Evolutionary conservation across 2,329 filamentous ascomycete species (phyloP).

Genomic region (Aspergillus latus): DNA sequence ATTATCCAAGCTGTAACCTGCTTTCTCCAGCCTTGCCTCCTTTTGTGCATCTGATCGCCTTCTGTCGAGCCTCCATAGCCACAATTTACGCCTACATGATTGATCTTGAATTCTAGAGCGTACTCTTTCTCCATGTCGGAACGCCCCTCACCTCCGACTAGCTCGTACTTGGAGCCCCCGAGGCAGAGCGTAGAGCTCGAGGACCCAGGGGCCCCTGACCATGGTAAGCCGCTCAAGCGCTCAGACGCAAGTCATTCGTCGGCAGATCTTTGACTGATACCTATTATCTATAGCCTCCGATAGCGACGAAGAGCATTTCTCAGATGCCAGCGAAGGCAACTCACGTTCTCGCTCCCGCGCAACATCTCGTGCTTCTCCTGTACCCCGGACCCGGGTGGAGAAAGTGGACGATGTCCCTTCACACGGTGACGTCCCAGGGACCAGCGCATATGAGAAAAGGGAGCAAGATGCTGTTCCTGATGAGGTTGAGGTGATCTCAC

Average conservation of each 20-base stretch:
- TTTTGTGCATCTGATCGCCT: slow-evolving; percentile 15
- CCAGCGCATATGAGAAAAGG: slow-evolving; percentile 59
- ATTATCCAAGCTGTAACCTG: slow-evolving; percentile 4
- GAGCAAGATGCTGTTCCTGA: slow-evolving; percentile 62
- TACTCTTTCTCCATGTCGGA: slow-evolving; percentile 37
- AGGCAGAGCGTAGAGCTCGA: slow-evolving; percentile 56
- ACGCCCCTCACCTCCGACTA: slow-evolving; percentile 38
- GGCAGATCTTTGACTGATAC: slow-evolving; percentile 13
- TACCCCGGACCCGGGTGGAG: slow-evolving; percentile 64
- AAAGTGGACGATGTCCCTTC: slow-evolving; percentile 59
- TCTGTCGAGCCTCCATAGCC: slow-evolving; percentile 6
- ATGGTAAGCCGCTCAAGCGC: slow-evolving; percentile 43
- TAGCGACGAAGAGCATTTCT: slow-evolving; percentile 63
- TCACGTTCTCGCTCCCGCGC: slow-evolving; percentile 34
- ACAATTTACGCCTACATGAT: slow-evolving; percentile 24
- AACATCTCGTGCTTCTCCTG: slow-evolving; percentile 50
- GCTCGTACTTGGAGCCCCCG: slow-evolving; percentile 52
- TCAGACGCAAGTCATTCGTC: background rate
- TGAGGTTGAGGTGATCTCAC: slow-evolving; percentile 58
- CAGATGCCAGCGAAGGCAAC: slow-evolving; percentile 62
- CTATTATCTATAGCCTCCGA: slow-evolving; percentile 44
- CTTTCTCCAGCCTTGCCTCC: background rate
- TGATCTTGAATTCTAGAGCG: slow-evolving; percentile 11
- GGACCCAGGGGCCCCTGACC: slow-evolving; percentile 58
- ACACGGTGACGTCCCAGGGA: slow-evolving; percentile 63